A percentile compares a stretch with the other conserved stretches of the same genome.
These are phyloP conservation scores for Excoecaria cochinchinensis DNA, from an alignment of 345 rosid species.

Conservation along the genomic window DNA sequence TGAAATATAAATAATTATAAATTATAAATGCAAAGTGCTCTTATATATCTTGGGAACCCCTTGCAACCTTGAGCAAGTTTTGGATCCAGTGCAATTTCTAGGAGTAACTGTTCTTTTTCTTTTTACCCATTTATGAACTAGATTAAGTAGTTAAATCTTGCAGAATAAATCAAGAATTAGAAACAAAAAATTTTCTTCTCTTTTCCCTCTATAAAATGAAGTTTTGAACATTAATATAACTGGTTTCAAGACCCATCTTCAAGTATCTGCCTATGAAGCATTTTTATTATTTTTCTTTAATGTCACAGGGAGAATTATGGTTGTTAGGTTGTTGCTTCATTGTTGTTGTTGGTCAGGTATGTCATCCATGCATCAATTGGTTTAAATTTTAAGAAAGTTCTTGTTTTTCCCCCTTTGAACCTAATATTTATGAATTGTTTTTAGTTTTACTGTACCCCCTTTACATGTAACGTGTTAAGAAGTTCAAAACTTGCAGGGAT, in stretches of 20 bases:
- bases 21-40: too few relatives aligned
- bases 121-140: neutral
- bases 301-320: constrained; percentile 82
- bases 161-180: neutral
- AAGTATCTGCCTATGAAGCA: neutral
- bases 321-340: constrained; percentile 99
- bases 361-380: constrained; percentile 1
- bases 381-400: neutral
- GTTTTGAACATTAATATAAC: neutral
- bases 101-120: too few relatives aligned
- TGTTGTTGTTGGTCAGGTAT: constrained; percentile 97
- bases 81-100: too few relatives aligned
- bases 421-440: neutral
- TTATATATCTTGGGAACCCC: too few relatives aligned
- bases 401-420: neutral
- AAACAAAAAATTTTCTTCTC: neutral
- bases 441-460: constrained; percentile 47
- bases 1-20: too few relatives aligned
- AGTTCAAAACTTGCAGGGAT: too few relatives aligned
- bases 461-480: too few relatives aligned
- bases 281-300: constrained; percentile 8
- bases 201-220: neutral
- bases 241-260: neutral
- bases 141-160: neutral
- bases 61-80: too few relatives aligned